Evolutionary conservation across 495 filamentous ascomycete genomes (phyloP).

Genomic region (Emericellopsis terricola): DNA sequence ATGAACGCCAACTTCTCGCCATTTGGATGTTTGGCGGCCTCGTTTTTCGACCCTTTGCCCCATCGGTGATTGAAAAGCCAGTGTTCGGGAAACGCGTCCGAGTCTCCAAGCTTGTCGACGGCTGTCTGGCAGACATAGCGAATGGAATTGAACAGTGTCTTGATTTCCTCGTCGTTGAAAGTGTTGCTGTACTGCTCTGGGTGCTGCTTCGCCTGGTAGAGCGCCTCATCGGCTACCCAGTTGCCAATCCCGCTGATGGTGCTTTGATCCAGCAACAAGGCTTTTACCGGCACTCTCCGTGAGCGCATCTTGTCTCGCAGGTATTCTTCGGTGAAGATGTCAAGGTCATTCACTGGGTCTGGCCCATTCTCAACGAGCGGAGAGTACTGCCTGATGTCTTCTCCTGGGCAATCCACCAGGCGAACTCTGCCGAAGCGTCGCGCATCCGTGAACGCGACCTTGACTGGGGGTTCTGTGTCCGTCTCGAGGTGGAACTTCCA

Average conservation of each 20-base stretch:
- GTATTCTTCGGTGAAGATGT: slow-evolving; percentile 56
- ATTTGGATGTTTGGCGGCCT: slow-evolving; percentile 39
- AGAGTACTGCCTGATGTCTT: slow-evolving; percentile 51
- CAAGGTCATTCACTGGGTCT: slow-evolving; percentile 73
- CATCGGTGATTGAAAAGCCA: slow-evolving; percentile 91
- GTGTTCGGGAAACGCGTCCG: slow-evolving; percentile 63
- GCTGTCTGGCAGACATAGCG: slow-evolving; percentile 63
- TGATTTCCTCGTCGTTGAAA: slow-evolving; percentile 52
- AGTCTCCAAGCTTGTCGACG: slow-evolving; percentile 64
- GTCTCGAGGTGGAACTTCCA: slow-evolving; percentile 72
- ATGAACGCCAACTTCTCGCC: slow-evolving; percentile 69
- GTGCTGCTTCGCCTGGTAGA: slow-evolving; percentile 76
- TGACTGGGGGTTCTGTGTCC: slow-evolving; percentile 30
- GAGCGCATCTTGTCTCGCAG: slow-evolving; percentile 45
- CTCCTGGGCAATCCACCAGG: slow-evolving; percentile 61
- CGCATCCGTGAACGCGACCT: slow-evolving; percentile 72
- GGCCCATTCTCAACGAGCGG: slow-evolving; percentile 85
- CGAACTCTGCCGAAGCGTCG: slow-evolving; percentile 62
- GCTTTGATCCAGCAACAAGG: slow-evolving; percentile 72
- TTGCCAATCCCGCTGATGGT: slow-evolving; percentile 88
- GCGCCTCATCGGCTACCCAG: slow-evolving; percentile 88
- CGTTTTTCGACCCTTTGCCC: slow-evolving; percentile 74
- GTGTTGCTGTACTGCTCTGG: slow-evolving; percentile 85
- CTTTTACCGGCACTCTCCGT: slow-evolving; percentile 73
- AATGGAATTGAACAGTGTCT: slow-evolving; percentile 52